A percentile compares a stretch with the other conserved stretches of the same genome.
Evolutionary conservation across 768 basidiomycete species (phyloP).

Genomic region (Daedalea quercina): DNA sequence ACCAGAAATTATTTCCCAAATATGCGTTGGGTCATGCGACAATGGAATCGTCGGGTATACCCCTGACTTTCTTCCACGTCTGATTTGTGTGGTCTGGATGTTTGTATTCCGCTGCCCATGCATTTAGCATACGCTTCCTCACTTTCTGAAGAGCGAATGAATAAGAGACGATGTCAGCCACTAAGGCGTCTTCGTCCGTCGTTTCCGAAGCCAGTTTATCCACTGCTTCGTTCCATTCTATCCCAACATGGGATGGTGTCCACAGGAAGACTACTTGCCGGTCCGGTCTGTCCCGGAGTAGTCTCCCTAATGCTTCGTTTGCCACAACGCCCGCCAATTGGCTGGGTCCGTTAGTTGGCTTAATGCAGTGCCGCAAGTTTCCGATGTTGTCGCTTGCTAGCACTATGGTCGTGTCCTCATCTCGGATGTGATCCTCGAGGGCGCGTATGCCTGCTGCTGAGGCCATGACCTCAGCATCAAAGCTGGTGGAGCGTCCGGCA

Average conservation of each 20-base stretch:
- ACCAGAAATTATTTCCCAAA: neutral
- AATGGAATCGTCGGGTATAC: neutral
- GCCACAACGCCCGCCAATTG: neutral
- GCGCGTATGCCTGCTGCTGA: neutral
- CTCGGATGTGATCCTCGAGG: too few relatives aligned
- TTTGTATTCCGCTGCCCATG: neutral
- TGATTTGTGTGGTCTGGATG: neutral
- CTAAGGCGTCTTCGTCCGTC: too few relatives aligned
- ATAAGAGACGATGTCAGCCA: neutral
- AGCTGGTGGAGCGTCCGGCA: neutral
- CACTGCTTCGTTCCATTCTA: neutral
- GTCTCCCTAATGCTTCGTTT: neutral
- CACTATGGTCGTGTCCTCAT: neutral
- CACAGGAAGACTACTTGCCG: neutral
- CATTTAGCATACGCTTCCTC: neutral
- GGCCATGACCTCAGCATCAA: conserved; percentile 1
- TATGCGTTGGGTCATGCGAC: neutral
- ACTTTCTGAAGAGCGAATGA: neutral
- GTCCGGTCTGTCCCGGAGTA: neutral
- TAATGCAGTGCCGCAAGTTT: neutral
- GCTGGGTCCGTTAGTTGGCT: neutral
- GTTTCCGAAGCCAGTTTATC: neutral
- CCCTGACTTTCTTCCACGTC: too few relatives aligned
- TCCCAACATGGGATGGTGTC: neutral
- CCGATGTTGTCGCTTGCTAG: neutral